Base-by-base conservation (phyloP, 805 yeast genomes). In the Candida sphagnicola region DNA sequence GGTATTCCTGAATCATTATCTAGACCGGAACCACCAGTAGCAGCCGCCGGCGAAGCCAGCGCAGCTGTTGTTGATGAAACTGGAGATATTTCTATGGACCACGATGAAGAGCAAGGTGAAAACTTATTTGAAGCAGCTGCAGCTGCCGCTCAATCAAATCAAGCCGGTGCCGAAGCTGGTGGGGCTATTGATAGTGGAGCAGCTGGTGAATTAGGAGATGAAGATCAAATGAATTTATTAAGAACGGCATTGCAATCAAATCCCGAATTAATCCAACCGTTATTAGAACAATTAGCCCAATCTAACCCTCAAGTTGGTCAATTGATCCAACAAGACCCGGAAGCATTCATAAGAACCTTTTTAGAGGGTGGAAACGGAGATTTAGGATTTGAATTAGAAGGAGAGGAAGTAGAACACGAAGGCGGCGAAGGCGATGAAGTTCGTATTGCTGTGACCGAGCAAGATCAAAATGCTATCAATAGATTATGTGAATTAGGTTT, bases 401-500 rank as follows among this genome's bases (percentile, higher is more conserved):
- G 51, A 10, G 61, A 43, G 12, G 62, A 46, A 15, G 68, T 39
- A 35, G 67, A 58, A 18, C 74, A 62, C 29, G 56, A 40, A 23
- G 50, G 39, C 28, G 66, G 61, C n/a, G 78, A 59, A 28, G 65
- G 45, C 10, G 61, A 43, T n/a, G 61, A 42, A 13, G 59, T 81
- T 15, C 75, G 75, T 48, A 75, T 86, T 43, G 73, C 70, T 46
- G 66, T 93, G 41, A 77, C 96, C 5, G 80, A 77, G 40, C 93
- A 81, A 51, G 99, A 93, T 56, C 83, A 85, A 56, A 86, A 74
- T 44, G 96, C 98, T n/a, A 86, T 93, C 47, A 74, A 75, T 46
- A 78, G 99, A 57, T 74, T 93, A 48, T 84, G 95, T 60, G 97
- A 85, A 62, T 73, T 93, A 48, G 99, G 99, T 0, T 93, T 93